Base-by-base conservation (phyloP, 139 green algal genomes). In the Coccomyxa sp. region DNA sequence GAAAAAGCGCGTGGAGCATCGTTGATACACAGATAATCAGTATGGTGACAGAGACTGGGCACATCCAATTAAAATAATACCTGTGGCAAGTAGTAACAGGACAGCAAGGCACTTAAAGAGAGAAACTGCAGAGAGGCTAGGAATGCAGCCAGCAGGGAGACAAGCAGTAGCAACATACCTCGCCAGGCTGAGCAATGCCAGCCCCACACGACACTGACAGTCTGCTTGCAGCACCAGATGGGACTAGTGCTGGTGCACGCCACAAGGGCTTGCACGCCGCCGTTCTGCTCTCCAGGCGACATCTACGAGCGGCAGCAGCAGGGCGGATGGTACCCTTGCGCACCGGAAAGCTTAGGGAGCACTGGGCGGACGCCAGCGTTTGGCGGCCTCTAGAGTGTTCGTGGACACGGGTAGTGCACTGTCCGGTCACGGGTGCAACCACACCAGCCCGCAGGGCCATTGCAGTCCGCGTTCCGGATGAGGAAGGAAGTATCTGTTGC, bases 111-210 rank as follows among this genome's bases (percentile, higher is more conserved):
- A 79, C 74, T 67, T 32, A 67, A 77, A 12, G 58, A 45, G 66
- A 67, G 18, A 71, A 71, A 25, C 63, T 51, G 38, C 38, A 51
- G 38, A 71, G 21, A 25, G 63, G 18, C 63, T 71, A 25, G 7
- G 18, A 28, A n/a, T 11, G 9, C 9, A 71, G 63, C 18, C 21
- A 28, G 21, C 18, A 71, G 63, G 18, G 4, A 71, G 21, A 21
- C 21, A 71, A 71, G 10, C 1, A 21, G 4, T 28, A 15, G 18
- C 21, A 71, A 71, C 63, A 71, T 25, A 84, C 81, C 81, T 84
- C 81, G 58, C 38, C 81, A 79, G 81, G 81, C 45, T 79, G 67
- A 79, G 81, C 81, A 57, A 58, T 80, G 38, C 81, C 81, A 71
- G 81, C 51, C 23, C 74, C 30, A 58, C 28, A 38, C 28, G 28